phyloP scores from a whole-genome alignment of 768 basidiomycete genomes.

The Hemileccinum impolitum region DNA sequence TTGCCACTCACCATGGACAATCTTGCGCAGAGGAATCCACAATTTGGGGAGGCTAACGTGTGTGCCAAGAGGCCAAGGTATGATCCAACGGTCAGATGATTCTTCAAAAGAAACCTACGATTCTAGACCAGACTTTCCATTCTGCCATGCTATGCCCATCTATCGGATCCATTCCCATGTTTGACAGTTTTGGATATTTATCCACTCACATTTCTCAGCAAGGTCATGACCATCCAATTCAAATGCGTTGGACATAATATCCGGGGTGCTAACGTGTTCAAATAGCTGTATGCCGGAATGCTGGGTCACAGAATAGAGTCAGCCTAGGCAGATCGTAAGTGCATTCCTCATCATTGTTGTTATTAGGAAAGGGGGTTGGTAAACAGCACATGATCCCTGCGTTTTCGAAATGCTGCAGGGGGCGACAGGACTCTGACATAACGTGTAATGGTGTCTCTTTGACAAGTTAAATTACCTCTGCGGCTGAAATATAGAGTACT shows the following conservation, averaged over 20 bases:
- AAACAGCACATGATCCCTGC: background rate
- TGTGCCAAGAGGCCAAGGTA: too few relatives aligned
- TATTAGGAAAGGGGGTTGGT: background rate
- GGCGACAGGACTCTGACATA: background rate
- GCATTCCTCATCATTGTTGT: background rate
- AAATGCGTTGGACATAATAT: background rate
- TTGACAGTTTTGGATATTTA: too few relatives aligned
- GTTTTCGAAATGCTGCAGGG: background rate
- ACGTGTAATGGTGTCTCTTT: background rate
- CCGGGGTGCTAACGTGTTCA: background rate
- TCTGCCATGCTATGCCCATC: too few relatives aligned
- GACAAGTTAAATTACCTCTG: constrained; percentile 47
- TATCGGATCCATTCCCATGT: too few relatives aligned
- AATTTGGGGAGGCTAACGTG: too few relatives aligned
- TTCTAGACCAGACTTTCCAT: too few relatives aligned
- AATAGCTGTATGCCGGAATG: background rate
- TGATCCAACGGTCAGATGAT: too few relatives aligned
- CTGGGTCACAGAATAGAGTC: background rate
- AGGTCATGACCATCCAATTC: background rate
- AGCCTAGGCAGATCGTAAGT: background rate
- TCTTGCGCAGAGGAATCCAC: too few relatives aligned
- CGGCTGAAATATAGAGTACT: constrained; percentile 82
- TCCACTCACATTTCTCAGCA: background rate
- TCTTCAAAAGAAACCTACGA: too few relatives aligned
- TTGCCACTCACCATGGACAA: too few relatives aligned